Evolutionary conservation across 208 protist genomes (phyloP), one percentile per base, ranked within the genome.

Genomic region (Crithidia sp.): DNA sequence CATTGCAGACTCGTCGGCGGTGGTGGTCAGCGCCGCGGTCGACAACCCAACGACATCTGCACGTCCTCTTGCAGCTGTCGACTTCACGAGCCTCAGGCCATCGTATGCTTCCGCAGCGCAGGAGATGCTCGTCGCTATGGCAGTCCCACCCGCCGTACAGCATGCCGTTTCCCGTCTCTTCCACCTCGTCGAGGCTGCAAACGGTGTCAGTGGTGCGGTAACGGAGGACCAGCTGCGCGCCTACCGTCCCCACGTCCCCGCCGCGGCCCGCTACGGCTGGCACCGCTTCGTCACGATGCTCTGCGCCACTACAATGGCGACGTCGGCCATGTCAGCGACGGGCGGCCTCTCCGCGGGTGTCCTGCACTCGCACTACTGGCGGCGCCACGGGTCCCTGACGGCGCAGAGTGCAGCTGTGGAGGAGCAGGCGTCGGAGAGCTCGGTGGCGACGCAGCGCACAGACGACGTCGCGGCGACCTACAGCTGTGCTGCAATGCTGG

Each of bases 221-320:
- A 70, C 67, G 43, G 74, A 79, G 41, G 74, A 72, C 56, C 74
- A 79, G 47, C 67, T 79, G 74, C 74, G 74, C 17, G 65, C 45
- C 64, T 69, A 79, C 36, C 67, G 74, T 7, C 50, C 59, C n/a
- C 67, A 54, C 54, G 74, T 79, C 44, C 74, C 67, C 5, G 66
- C 67, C n/a, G 47, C 61, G 40, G 74, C 47, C 0, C 74, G 67
- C 39, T 79, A 79, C 40, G 74, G 74, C 9, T 79, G 74, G 74
- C 74, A 79, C 47, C 74, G 74, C 54, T 79, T 79, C 36, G 74
- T 79, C 12, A 74, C 67, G 13, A 65, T 70, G 63, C 50, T 79
- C 54, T 79, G 74, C 74, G 55, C 55, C 43, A 16, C 37, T 16
- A 37, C 19, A 12, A 49, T 60, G 16, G 13, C 54, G 4, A 16